Conservation (phyloP, 1,284 basidiomycete genomes). For the Vanrija humicola region DNA sequence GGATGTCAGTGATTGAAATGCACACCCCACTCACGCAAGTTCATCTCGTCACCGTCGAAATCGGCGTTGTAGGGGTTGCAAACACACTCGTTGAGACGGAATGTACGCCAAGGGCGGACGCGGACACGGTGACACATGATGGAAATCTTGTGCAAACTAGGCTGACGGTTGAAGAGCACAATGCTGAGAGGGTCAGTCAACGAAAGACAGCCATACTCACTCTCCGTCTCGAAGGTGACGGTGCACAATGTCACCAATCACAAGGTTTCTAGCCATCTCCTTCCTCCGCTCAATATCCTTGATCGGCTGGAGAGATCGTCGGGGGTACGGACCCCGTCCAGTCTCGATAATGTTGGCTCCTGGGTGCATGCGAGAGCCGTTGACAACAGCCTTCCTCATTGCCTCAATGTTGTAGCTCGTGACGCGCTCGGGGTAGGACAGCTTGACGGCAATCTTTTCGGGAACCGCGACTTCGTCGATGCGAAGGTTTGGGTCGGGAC, state of each 20-base stretch:
- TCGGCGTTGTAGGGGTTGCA: slow-evolving; percentile 99
- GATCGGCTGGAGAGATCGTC: slow-evolving; percentile 24
- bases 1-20: slow-evolving; percentile 4
- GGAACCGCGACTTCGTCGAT: slow-evolving; percentile 99
- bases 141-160: slow-evolving; percentile 95
- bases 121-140: slow-evolving; percentile 96
- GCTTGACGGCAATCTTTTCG: slow-evolving; percentile 88
- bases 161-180: slow-evolving; percentile 97
- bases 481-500: slow-evolving; percentile 94
- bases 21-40: slow-evolving; percentile 67
- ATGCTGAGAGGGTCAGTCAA: slow-evolving; percentile 53
- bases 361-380: slow-evolving; percentile 88
- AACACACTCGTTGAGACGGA: slow-evolving; percentile 97
- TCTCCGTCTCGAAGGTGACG: slow-evolving; percentile 91
- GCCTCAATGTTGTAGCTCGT: slow-evolving; percentile 84
- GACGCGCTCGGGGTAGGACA: slow-evolving; percentile 96
- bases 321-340: slow-evolving; percentile 19
- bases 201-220: slow-evolving; percentile 39
- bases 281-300: slow-evolving; percentile 37
- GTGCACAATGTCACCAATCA: slow-evolving; percentile 48
- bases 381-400: slow-evolving; percentile 74
- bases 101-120: slow-evolving; percentile 94
- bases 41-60: slow-evolving; percentile 99
- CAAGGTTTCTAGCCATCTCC: slow-evolving; percentile 39
- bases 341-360: slow-evolving; percentile 91